Conservation (phyloP, 345 rosid species). For the Luvunga scandens region DNA sequence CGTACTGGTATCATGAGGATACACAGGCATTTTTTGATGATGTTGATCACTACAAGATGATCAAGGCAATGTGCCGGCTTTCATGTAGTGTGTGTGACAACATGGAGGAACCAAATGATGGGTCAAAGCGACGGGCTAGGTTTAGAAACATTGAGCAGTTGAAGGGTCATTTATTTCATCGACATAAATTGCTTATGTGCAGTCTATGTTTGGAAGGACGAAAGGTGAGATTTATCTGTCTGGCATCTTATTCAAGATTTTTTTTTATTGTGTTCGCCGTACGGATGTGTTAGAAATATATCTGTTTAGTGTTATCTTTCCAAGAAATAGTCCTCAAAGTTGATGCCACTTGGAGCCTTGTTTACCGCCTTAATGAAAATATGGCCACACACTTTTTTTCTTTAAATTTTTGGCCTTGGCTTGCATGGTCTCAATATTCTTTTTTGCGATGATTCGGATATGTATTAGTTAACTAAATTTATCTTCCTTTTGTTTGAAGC, state of each 20-base stretch:
- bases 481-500: neutral
- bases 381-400: neutral
- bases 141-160: conserved; percentile 86
- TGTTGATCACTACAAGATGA: conserved; percentile 86
- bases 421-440: neutral
- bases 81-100: conserved; percentile 86
- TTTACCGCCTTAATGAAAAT: neutral
- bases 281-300: neutral
- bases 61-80: conserved; percentile 97
- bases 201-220: conserved; percentile 91
- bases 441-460: neutral
- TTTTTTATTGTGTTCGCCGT: too few species aligned
- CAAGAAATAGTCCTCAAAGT: neutral
- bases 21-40: conserved; percentile 90
- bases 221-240: conserved; percentile 48
- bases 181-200: conserved; percentile 80
- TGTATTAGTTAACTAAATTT: neutral
- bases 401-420: neutral
- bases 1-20: conserved; percentile 85
- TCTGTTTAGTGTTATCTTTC: neutral
- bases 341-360: neutral
- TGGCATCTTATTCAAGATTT: neutral
- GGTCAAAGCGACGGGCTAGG: conserved; percentile 50
- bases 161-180: conserved; percentile 90
- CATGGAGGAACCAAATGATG: conserved; percentile 55